A percentile compares a stretch with the other conserved stretches of the same genome.
phyloP scores from a whole-genome alignment of 148 eudicot species.

The Selenicereus undatus region DNA sequence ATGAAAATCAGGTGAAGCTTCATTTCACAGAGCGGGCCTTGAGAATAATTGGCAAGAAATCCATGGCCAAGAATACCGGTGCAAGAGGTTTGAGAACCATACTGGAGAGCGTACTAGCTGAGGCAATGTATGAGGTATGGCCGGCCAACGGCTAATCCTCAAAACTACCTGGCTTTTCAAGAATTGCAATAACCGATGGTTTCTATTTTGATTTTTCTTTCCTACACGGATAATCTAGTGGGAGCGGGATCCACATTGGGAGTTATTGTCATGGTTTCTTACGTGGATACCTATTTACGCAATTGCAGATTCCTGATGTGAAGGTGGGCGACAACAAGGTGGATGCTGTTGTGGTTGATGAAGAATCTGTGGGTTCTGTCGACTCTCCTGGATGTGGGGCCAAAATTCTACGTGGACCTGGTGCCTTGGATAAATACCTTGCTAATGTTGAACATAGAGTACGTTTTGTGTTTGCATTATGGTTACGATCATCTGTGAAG shows the following conservation, averaged over 20 bases:
- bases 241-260: too few relatives aligned
- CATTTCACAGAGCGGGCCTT: conserved; percentile 77
- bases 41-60: conserved; percentile 72
- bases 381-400: conserved; percentile 54
- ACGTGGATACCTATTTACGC: neutral
- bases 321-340: conserved; percentile 58
- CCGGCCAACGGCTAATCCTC: neutral
- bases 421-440: conserved; percentile 55
- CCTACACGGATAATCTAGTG: neutral
- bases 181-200: neutral
- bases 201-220: neutral
- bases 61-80: conserved; percentile 78
- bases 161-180: neutral
- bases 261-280: too few relatives aligned
- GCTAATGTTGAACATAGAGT: conserved; percentile 27
- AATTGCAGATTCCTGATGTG: conserved; percentile 71
- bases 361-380: conserved; percentile 61
- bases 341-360: conserved; percentile 80
- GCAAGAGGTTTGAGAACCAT: conserved; percentile 90
- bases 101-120: conserved; percentile 70
- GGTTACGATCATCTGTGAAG: neutral
- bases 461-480: conserved; percentile 11
- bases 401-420: conserved; percentile 74
- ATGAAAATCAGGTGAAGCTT: conserved; percentile 61
- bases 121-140: conserved; percentile 90